phyloP scores from a whole-genome alignment of 2,329 filamentous ascomycete species.

The Ampelomyces quisqualis region DNA sequence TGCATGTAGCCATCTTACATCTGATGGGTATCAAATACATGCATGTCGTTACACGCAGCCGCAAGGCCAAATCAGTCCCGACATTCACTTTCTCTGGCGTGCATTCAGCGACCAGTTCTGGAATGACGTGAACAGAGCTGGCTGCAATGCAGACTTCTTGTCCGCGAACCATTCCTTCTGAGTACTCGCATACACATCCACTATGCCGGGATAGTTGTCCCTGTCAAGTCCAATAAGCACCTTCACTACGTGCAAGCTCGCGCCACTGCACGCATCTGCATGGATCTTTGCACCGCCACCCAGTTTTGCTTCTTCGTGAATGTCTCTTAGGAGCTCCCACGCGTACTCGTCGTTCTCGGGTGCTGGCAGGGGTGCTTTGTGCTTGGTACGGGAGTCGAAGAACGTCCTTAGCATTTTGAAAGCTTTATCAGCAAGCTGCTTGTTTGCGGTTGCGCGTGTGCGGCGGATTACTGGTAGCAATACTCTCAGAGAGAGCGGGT shows the following conservation, averaged over 20 bases:
- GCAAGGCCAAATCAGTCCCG: background rate
- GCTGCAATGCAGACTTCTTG: constrained; percentile 45
- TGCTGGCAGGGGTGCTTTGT: constrained; percentile 48
- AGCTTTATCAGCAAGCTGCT: constrained; percentile 72
- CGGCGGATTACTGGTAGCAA: constrained; percentile 76
- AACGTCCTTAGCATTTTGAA: constrained; percentile 71
- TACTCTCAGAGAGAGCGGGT: constrained; percentile 65
- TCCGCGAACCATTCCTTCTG: constrained; percentile 49
- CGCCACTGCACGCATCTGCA: constrained; percentile 71
- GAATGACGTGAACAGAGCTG: constrained; percentile 51
- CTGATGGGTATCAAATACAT: no score
- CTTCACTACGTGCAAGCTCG: constrained; percentile 67
- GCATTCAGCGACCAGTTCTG: constrained; percentile 46
- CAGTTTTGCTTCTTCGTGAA: constrained; percentile 68
- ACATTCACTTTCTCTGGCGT: constrained; percentile 30
- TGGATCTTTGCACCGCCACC: constrained; percentile 69
- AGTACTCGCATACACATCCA: constrained; percentile 47
- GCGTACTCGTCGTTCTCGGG: constrained; percentile 49
- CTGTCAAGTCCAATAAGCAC: constrained; percentile 56
- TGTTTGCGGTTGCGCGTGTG: constrained; percentile 73
- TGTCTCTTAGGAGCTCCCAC: constrained; percentile 60
- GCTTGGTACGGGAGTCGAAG: constrained; percentile 61
- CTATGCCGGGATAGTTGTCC: constrained; percentile 42
- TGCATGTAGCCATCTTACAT: no score
- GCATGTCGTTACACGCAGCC: background rate